Evolutionary conservation across 2,329 filamentous ascomycete species (phyloP), one percentile per base, ranked within the genome.

Genomic region (Amphichorda felina): DNA sequence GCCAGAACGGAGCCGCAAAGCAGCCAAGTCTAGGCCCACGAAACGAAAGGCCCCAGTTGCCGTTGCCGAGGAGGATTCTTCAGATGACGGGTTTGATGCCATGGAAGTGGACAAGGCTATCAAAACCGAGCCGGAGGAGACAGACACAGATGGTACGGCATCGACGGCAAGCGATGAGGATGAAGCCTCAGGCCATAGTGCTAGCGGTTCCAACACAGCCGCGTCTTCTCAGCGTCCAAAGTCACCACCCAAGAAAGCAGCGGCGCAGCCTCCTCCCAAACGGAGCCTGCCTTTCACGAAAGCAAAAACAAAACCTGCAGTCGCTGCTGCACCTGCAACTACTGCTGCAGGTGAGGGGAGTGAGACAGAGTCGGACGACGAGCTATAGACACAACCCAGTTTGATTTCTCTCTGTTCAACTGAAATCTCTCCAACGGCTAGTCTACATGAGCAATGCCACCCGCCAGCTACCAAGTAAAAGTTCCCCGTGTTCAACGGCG

Each of bases 301-400:
- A 56, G 48, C 36, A 63, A 55, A 32, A 40, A 55, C n/a, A 5
- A 49, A 43, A 9, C 21, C 47, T 14, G 15, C 14, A 14, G 15
- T 18, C 7, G 30, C 30, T 5, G n/a, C 31, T 4, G 19, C 8
- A 32, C 16, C 51, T 42, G 30, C 49, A 8, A 42, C 43, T 5
- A 34, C 35, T 10, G 28, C 38, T 14, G 37, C 31, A 4, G 24
- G 46, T 8, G 50, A 51, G 9, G 57, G 48, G 13, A 66, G 62
- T 33, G 69, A 73, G 36, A 70, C 67, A 0, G 67, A 68, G n/a
- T 70, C 68, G 1, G 70, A 72, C 40, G 70, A 74, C 44, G 71
- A 75, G 46, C 43, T 74, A 38, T 75, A 48, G 61, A 33, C n/a
- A 26, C 13, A 31, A 30, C 9, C 17, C 15, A 11, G n/a, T 19